Evolutionary conservation across 345 rosid genomes (phyloP), one percentile per base, ranked within the genome.

Genomic region (Corchorus olitorius): DNA sequence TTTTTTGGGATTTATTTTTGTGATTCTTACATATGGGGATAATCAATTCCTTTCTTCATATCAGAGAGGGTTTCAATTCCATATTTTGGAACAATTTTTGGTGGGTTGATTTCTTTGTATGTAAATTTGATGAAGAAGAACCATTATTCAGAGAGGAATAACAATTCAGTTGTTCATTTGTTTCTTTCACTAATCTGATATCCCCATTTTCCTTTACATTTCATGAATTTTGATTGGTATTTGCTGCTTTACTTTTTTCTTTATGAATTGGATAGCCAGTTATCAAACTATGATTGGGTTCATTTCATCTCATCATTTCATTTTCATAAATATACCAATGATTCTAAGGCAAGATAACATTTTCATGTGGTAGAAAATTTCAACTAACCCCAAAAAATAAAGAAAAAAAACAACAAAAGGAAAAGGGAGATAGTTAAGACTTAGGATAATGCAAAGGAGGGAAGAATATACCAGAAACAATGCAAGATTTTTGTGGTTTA

Each of bases 81-180:
- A 61, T 3, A 49, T n/a, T 22, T 60, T 76, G 85, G 81, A 79
- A 81, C 90, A 81, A 20, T 81, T 85, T 87, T 85, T 85, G 37
- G 73, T 39, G 73, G 78, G 71, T 61, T 74, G 80, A 70, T 80
- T 76, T 74, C 80, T 66, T 78, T 80, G 75, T 69, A 77, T 79
- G 78, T 82, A 77, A 50, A 27, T 27, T 55, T 80, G 56, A 27
- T 5, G 58, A 20, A n/a, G n/a, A n/a, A n/a, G n/a, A n/a, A n/a
- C n/a, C n/a, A 77, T 62, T 49, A 17, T 22, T 55, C 33, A 48
- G 72, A 76, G 70, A 80, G 33, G 65, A 81, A 77, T 75, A 79
- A 79, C 62, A 64, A 27, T 27, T 55, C 27, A 19, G 68, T 78
- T 73, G 70, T 81, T 77, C 75, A 12, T 48, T 72, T 33, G 58